These are phyloP conservation scores for Corylus avellana DNA, from an alignment of 306 rosid species.

Conservation along the genomic window DNA sequence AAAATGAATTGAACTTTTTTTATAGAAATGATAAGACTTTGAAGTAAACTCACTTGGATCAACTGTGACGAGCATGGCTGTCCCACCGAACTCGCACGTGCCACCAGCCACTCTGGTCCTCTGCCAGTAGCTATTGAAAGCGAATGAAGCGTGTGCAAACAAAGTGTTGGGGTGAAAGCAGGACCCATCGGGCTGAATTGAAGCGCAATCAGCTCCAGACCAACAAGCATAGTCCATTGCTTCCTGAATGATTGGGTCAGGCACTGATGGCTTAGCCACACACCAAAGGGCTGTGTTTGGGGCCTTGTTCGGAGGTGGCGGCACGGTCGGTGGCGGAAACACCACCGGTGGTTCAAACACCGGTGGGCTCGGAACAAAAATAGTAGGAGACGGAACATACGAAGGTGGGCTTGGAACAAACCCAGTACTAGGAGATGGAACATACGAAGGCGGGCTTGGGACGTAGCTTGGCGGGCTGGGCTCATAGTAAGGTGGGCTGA, in stretches of 20 bases:
- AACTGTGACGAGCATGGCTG: constrained; percentile 71
- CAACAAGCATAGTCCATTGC: constrained; percentile 96
- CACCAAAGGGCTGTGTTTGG: constrained; percentile 69
- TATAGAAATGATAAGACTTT: too few relatives aligned
- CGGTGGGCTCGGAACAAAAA: constrained; percentile 48
- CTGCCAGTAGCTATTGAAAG: constrained; percentile 94
- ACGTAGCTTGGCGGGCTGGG: constrained; percentile 41
- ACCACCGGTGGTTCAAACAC: constrained; percentile 76
- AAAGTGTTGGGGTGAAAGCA: constrained; percentile 72
- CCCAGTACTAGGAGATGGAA: constrained; percentile 37
- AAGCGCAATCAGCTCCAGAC: constrained; percentile 76
- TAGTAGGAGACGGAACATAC: not conserved
- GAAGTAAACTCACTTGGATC: constrained; percentile 73
- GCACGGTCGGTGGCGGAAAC: constrained; percentile 79
- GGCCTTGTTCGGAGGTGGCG: constrained; percentile 48
- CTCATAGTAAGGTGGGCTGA: constrained; percentile 18
- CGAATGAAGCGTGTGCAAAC: constrained; percentile 82
- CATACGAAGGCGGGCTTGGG: constrained; percentile 37
- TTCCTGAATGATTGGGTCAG: constrained; percentile 88
- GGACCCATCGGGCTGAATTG: constrained; percentile 64
- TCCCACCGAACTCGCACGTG: constrained; percentile 83
- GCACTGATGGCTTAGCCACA: constrained; percentile 94
- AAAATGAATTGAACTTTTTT: too few relatives aligned
- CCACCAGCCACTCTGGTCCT: constrained; percentile 71
- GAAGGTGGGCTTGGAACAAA: constrained; percentile 43